Conservation (phyloP, 495 filamentous ascomycete species). For the Venustampulla echinocandica region DNA sequence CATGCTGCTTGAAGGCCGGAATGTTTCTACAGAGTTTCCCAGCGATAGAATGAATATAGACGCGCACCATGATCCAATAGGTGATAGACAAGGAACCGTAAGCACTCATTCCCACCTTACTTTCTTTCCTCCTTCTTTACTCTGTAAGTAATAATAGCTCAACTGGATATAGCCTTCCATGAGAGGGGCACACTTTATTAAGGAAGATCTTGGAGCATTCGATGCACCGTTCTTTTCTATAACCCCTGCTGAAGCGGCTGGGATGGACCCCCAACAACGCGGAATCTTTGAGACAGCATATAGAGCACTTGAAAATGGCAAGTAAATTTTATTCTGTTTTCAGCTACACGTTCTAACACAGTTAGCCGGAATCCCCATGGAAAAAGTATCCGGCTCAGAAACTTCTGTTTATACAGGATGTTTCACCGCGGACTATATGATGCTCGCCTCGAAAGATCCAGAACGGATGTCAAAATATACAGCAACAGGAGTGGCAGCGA, state of each 20-base stretch:
- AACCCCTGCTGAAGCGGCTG: slow-evolving; percentile 43
- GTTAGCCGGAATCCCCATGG: slow-evolving; percentile 35
- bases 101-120: not conserved
- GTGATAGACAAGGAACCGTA: not conserved
- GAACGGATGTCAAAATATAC: slow-evolving; percentile 25
- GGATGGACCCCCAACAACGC: slow-evolving; percentile 51
- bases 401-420: slow-evolving; percentile 28
- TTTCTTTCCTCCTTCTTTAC: not conserved
- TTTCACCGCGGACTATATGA: slow-evolving; percentile 32
- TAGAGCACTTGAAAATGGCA: slow-evolving; percentile 41
- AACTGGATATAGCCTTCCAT: slow-evolving; percentile 13
- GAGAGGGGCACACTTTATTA: slow-evolving; percentile 36
- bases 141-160: too few species aligned
- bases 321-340: not conserved
- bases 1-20: slow-evolving; percentile 27
- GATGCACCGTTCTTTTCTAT: slow-evolving; percentile 55
- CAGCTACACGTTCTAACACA: not conserved
- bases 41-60: slow-evolving; percentile 34
- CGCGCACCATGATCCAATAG: slow-evolving; percentile 30
- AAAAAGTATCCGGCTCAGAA: slow-evolving; percentile 20
- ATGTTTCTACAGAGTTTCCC: slow-evolving; percentile 31
- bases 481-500: slow-evolving; percentile 32
- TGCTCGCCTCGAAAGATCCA: slow-evolving; percentile 27
- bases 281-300: slow-evolving; percentile 47
- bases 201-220: slow-evolving; percentile 43